Conservation (phyloP, 805 yeast genomes). For the Yamadazyma paraphyllophila region DNA sequence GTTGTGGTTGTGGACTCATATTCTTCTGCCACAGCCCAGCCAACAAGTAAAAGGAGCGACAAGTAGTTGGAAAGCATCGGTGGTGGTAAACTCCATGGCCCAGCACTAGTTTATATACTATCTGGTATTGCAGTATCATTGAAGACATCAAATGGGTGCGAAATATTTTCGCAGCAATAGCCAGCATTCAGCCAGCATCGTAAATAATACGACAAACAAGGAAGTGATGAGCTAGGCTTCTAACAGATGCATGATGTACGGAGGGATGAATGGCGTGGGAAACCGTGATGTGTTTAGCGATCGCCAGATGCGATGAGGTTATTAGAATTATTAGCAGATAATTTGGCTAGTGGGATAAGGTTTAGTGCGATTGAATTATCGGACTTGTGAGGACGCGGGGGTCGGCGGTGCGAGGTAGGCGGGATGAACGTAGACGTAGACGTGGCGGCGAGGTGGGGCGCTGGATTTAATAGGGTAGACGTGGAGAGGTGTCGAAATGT, state of each 20-base stretch:
- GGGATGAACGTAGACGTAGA: too few relatives aligned
- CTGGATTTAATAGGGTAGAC: too few relatives aligned
- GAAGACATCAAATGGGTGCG: constrained; percentile 9
- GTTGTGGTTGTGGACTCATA: constrained; percentile 18
- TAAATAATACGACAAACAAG: background rate
- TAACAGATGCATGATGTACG: background rate
- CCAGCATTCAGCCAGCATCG: constrained; percentile 1
- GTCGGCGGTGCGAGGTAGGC: too few relatives aligned
- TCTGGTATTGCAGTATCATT: too few relatives aligned
- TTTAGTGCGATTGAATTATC: background rate
- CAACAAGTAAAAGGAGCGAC: constrained; percentile 16
- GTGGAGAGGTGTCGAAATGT: too few relatives aligned
- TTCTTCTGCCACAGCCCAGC: constrained; percentile 10
- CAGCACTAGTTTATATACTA: background rate
- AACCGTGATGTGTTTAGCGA: background rate
- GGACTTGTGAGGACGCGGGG: too few relatives aligned
- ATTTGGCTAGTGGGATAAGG: background rate
- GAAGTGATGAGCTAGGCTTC: background rate
- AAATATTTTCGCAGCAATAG: constrained; percentile 5
- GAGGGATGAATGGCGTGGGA: background rate
- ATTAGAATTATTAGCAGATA: too few relatives aligned
- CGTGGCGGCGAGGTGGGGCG: too few relatives aligned
- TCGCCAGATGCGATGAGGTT: too few relatives aligned
- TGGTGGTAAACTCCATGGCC: background rate
- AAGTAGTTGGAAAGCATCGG: constrained; percentile 13